Conservation (phyloP, 2,329 filamentous ascomycete genomes). For the Paecilomyces dactylethromorphus region DNA sequence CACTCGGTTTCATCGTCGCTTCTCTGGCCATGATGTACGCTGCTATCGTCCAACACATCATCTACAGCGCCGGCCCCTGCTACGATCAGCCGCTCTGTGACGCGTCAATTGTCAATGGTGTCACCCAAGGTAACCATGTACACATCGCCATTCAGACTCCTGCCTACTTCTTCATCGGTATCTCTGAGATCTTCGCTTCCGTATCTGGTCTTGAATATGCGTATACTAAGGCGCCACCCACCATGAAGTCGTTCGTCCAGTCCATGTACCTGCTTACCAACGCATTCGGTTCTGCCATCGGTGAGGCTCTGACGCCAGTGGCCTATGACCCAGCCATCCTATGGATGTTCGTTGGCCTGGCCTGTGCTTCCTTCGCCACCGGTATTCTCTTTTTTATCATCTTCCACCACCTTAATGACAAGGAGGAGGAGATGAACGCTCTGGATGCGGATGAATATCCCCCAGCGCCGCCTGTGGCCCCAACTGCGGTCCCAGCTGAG, state of each 20-base stretch:
- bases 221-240: constrained; percentile 64
- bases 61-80: constrained; percentile 50
- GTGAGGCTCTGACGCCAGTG: constrained; percentile 54
- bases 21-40: constrained; percentile 57
- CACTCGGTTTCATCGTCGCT: constrained; percentile 61
- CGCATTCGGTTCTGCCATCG: constrained; percentile 53
- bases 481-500: not conserved
- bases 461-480: not conserved
- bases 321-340: constrained; percentile 59
- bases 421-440: constrained; percentile 47
- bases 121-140: constrained; percentile 30
- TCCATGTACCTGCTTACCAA: constrained; percentile 53
- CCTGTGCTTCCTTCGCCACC: constrained; percentile 40
- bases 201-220: constrained; percentile 67
- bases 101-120: constrained; percentile 25
- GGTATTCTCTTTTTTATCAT: constrained; percentile 49
- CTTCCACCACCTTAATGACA: constrained; percentile 43
- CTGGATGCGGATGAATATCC: constrained; percentile 32
- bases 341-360: constrained; percentile 61
- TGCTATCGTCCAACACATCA: constrained; percentile 50
- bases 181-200: constrained; percentile 55
- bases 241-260: constrained; percentile 59
- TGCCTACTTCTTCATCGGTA: constrained; percentile 39
- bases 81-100: constrained; percentile 36
- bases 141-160: constrained; percentile 42